Percentiles rank a stretch among this genome's conserved stretches.
Evolutionary conservation across 1,284 basidiomycete genomes (phyloP).

Genomic region (Puccinia coronata): DNA sequence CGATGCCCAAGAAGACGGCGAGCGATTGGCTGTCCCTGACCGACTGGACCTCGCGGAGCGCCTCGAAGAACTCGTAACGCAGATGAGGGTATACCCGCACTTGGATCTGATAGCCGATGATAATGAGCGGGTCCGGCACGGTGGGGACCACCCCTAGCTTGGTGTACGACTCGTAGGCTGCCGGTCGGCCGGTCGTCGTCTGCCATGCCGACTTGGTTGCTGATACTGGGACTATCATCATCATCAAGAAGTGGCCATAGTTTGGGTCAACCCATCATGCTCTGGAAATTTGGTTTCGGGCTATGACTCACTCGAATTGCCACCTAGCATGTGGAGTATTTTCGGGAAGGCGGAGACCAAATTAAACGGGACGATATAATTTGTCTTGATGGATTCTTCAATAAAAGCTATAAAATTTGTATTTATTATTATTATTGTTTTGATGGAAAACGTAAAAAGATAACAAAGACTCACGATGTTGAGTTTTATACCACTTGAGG

Average conservation of each 20-base stretch:
- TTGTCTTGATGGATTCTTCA: conserved; percentile 38
- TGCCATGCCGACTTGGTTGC: conserved; percentile 20
- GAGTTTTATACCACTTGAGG: conserved; percentile 21
- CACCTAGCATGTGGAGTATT: conserved; percentile 27
- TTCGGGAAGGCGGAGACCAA: conserved; percentile 23
- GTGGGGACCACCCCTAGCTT: conserved; percentile 24
- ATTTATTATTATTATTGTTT: neutral
- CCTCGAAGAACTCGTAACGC: conserved; percentile 30
- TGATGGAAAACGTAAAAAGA: no score
- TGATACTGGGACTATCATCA: conserved; percentile 1
- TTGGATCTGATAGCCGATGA: conserved; percentile 34
- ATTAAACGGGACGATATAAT: conserved; percentile 36
- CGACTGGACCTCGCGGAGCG: conserved; percentile 16
- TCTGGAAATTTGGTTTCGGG: neutral
- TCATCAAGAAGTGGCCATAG: neutral
- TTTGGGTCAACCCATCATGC: neutral
- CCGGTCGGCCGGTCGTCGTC: conserved; percentile 15
- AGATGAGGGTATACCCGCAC: neutral
- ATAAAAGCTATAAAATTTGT: conserved; percentile 21
- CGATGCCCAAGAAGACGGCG: conserved; percentile 7
- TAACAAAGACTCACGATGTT: conserved; percentile 35
- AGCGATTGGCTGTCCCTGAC: conserved; percentile 22
- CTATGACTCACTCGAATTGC: conserved; percentile 19
- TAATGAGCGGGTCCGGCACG: conserved; percentile 18
- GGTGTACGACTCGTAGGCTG: conserved; percentile 16